Conservation (phyloP, 1,284 basidiomycete genomes). For the Anthracocystis setariae region DNA sequence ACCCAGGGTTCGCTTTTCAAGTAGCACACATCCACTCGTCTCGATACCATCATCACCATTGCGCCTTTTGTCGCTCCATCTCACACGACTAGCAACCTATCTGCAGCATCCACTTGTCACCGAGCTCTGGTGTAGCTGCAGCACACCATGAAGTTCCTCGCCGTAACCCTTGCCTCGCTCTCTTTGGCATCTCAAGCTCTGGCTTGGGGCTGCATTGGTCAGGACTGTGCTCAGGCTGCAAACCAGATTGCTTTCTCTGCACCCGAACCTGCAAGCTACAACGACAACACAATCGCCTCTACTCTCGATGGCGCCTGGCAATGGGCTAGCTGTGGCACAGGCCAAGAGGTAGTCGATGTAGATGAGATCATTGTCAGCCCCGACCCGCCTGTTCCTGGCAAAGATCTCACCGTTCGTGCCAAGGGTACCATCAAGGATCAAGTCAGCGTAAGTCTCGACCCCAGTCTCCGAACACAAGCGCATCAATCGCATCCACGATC, state of each 20-base stretch:
- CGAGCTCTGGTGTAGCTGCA: neutral
- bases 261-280: constrained; percentile 12
- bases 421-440: constrained; percentile 50
- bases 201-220: constrained; percentile 46
- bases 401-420: constrained; percentile 63
- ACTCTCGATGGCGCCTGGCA: constrained; percentile 50
- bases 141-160: constrained; percentile 10
- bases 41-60: neutral
- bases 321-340: constrained; percentile 60
- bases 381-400: constrained; percentile 63
- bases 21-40: neutral
- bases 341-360: constrained; percentile 49
- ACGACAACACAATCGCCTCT: constrained; percentile 11
- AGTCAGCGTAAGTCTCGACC: constrained; percentile 52
- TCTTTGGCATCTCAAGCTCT: constrained; percentile 32
- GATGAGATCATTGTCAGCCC: constrained; percentile 58
- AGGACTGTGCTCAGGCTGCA: constrained; percentile 35
- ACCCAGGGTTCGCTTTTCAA: neutral
- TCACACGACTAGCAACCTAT: neutral
- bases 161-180: constrained; percentile 30
- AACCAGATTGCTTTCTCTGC: constrained; percentile 46
- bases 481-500: too few relatives aligned
- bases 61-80: neutral
- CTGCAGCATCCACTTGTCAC: neutral
- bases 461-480: too few relatives aligned